These are phyloP conservation scores for Linnemannia zychae DNA, from an alignment of 192 early-diverging fungal species.

Conservation along the genomic window DNA sequence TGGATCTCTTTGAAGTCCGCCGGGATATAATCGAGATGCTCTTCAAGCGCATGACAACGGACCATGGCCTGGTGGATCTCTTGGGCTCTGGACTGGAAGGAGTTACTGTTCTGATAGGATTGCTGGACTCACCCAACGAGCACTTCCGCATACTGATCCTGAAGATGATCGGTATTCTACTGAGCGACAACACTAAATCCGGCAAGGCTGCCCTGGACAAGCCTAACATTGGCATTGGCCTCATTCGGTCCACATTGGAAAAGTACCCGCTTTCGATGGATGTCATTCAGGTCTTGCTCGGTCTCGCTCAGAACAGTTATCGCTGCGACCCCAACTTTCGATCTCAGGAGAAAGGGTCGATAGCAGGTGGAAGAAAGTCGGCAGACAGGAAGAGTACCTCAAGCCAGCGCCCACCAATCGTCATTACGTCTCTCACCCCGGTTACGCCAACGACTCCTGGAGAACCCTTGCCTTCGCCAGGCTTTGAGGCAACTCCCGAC, in stretches of 20 bases:
- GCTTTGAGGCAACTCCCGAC: background rate
- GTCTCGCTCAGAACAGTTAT: slow-evolving; percentile 55
- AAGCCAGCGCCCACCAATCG: background rate
- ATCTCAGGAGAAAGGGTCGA: slow-evolving; percentile 24
- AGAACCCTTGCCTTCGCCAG: background rate
- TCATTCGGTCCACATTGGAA: slow-evolving; percentile 40
- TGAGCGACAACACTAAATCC: slow-evolving; percentile 57
- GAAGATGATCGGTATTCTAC: slow-evolving; percentile 59
- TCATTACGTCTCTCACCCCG: slow-evolving; percentile 1
- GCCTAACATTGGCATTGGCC: slow-evolving; percentile 52
- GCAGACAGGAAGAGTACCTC: background rate
- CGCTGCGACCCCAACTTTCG: slow-evolving; percentile 51
- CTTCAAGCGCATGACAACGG: slow-evolving; percentile 57
- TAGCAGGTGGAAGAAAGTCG: slow-evolving; percentile 5
- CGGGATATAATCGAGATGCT: slow-evolving; percentile 57
- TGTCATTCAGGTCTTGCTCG: slow-evolving; percentile 55
- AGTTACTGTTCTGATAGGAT: slow-evolving; percentile 46
- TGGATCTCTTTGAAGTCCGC: slow-evolving; percentile 41
- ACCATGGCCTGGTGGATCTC: slow-evolving; percentile 46
- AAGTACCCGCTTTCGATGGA: slow-evolving; percentile 58
- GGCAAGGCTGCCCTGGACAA: slow-evolving; percentile 50
- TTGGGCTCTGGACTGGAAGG: slow-evolving; percentile 54
- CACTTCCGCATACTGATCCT: slow-evolving; percentile 53
- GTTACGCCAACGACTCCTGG: background rate
- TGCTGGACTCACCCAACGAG: slow-evolving; percentile 56